Percentiles rank a stretch among this genome's conserved stretches.
Conservation (phyloP, 345 rosid genomes). For the Nasturtium officinale region DNA sequence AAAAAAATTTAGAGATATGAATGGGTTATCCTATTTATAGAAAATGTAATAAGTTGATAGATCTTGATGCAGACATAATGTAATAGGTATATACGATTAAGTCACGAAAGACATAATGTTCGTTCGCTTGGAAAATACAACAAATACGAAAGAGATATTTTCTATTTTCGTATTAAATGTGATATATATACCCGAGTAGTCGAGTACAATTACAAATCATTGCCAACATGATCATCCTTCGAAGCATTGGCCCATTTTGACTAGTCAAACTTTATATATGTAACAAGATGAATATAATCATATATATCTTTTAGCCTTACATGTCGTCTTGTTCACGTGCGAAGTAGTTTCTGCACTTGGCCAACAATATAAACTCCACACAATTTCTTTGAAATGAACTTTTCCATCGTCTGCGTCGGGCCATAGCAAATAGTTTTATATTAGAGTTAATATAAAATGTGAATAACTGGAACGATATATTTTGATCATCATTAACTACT, state of each 20-base stretch:
- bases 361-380: conserved; percentile 12
- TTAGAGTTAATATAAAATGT: background rate
- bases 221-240: conserved; percentile 27
- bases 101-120: background rate
- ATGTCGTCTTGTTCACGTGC: conserved; percentile 35
- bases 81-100: too few species aligned
- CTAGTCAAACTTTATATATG: conserved; percentile 19
- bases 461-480: background rate
- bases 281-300: conserved; percentile 13
- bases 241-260: conserved; percentile 22
- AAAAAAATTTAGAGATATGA: background rate
- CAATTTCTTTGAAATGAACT: background rate
- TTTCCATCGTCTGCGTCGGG: background rate
- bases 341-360: background rate
- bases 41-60: background rate
- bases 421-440: background rate
- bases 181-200: background rate
- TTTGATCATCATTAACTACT: background rate
- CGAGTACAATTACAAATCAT: conserved; percentile 32
- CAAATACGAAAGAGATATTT: background rate
- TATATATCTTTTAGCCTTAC: conserved; percentile 9
- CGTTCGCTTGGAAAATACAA: background rate
- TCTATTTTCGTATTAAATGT: conserved; percentile 7
- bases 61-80: too few species aligned
- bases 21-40: background rate